Percentiles rank a stretch among this genome's conserved stretches.
phyloP scores from a whole-genome alignment of 129 eudicot genomes.

The Glebionis coronaria region DNA sequence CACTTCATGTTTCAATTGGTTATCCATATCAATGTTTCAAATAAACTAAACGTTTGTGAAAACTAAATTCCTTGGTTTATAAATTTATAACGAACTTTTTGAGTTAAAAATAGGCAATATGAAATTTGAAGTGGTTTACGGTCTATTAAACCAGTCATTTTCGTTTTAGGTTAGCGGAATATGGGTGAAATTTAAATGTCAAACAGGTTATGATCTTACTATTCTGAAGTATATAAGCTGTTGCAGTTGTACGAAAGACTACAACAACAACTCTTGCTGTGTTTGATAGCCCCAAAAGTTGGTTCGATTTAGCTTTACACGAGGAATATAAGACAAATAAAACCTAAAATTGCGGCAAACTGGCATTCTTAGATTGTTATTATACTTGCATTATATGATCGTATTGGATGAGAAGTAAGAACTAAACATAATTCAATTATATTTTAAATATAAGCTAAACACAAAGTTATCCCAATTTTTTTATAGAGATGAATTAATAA shows the following conservation, averaged over 20 bases:
- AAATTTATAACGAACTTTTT: background rate
- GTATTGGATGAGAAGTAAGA: constrained; percentile 5
- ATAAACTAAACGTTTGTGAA: background rate
- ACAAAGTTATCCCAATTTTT: no score
- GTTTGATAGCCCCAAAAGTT: constrained; percentile 65
- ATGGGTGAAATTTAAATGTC: background rate
- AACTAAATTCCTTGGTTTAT: background rate
- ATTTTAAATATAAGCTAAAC: no score
- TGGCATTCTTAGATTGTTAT: background rate
- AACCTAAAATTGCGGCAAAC: background rate
- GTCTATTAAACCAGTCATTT: background rate
- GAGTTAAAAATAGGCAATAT: background rate
- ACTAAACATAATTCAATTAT: no score
- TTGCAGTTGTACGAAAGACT: constrained; percentile 98
- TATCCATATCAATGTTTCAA: background rate
- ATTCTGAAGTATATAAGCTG: constrained; percentile 92
- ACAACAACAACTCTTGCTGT: constrained; percentile 98
- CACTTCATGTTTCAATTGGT: background rate
- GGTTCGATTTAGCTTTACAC: constrained; percentile 17
- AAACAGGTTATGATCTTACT: constrained; percentile 37
- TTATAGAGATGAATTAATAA: no score
- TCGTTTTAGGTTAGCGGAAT: background rate
- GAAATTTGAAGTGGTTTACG: background rate
- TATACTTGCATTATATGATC: background rate
- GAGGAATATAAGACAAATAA: background rate